phyloP scores from a whole-genome alignment of 306 rosid species.

The Erythrophleum fordii region DNA sequence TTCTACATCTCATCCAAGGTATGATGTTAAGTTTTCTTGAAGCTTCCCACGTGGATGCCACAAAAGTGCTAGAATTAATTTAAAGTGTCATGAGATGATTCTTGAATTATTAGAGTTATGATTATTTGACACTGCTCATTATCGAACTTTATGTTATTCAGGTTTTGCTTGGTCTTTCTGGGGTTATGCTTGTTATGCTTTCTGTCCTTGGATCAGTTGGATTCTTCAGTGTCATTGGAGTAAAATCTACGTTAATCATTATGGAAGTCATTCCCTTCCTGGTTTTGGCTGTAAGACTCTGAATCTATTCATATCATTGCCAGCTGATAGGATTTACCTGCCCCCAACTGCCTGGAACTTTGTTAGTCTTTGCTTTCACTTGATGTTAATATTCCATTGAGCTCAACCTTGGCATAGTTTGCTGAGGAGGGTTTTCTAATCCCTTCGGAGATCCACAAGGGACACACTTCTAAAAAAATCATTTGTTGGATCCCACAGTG shows the following conservation, averaged over 20 bases:
- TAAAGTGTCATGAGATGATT: constrained; percentile 8
- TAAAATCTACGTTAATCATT: constrained; percentile 91
- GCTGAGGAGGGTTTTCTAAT: not conserved
- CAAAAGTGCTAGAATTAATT: constrained; percentile 16
- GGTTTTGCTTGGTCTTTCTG: constrained; percentile 94
- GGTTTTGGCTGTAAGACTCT: constrained; percentile 85
- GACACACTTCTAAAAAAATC: not conserved
- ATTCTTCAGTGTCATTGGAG: constrained; percentile 91
- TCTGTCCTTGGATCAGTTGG: constrained; percentile 96
- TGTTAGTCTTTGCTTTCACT: not conserved
- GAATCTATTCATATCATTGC: constrained; percentile 18
- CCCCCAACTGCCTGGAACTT: not conserved
- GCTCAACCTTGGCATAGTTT: not conserved
- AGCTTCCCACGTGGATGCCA: constrained; percentile 14
- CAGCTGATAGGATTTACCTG: not conserved
- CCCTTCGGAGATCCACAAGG: not conserved
- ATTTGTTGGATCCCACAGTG: not conserved
- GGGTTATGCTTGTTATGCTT: constrained; percentile 86
- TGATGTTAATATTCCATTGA: not conserved
- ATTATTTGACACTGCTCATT: constrained; percentile 20
- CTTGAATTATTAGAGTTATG: constrained; percentile 14
- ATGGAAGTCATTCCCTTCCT: constrained; percentile 99
- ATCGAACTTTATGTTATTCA: constrained; percentile 44
- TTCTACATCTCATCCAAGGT: constrained; percentile 94
- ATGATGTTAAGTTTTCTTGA: constrained; percentile 24